A percentile compares a stretch with the other conserved stretches of the same genome.
These are phyloP conservation scores for Kodamaea suecica DNA, from an alignment of 1,139 yeast species.

Conservation along the genomic window DNA sequence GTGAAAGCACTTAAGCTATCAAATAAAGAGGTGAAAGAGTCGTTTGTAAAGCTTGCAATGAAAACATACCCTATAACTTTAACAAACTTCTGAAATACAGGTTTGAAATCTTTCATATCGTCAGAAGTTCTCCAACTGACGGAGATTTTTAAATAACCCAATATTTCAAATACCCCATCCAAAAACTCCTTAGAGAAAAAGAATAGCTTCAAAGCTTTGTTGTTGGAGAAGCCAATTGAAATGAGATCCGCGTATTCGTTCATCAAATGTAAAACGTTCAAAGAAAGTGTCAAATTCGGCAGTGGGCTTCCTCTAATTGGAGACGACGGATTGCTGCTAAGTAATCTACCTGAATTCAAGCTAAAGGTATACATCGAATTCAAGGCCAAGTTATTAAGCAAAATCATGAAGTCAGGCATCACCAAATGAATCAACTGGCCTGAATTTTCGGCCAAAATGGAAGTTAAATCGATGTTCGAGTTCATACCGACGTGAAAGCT, in stretches of 20 bases:
- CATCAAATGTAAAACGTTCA: constrained; percentile 36
- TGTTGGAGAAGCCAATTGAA: constrained; percentile 27
- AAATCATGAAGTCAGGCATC: constrained; percentile 39
- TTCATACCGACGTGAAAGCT: constrained; percentile 1
- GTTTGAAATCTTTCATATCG: constrained; percentile 18
- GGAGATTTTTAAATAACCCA: constrained; percentile 31
- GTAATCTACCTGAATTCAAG: constrained; percentile 33
- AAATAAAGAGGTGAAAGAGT: constrained; percentile 22
- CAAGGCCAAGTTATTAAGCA: constrained; percentile 41
- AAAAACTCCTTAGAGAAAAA: constrained; percentile 34
- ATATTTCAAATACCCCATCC: constrained; percentile 39
- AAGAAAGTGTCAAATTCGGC: constrained; percentile 22
- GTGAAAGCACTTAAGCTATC: constrained; percentile 22
- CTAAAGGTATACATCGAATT: constrained; percentile 34
- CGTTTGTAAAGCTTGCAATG: constrained; percentile 24
- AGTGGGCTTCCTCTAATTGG: constrained; percentile 18
- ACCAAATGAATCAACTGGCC: constrained; percentile 18
- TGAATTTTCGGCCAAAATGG: constrained; percentile 4
- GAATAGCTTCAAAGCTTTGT: constrained; percentile 20
- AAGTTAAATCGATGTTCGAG: constrained; percentile 4
- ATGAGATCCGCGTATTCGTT: constrained; percentile 33
- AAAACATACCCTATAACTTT: constrained; percentile 30
- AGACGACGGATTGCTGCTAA: constrained; percentile 36
- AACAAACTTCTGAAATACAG: constrained; percentile 24
- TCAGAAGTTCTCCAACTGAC: constrained; percentile 23